A percentile compares a stretch with the other conserved stretches of the same genome.
Evolutionary conservation across 805 yeast genomes (phyloP).

Genomic region (Kregervanrija pseudodelftensis): DNA sequence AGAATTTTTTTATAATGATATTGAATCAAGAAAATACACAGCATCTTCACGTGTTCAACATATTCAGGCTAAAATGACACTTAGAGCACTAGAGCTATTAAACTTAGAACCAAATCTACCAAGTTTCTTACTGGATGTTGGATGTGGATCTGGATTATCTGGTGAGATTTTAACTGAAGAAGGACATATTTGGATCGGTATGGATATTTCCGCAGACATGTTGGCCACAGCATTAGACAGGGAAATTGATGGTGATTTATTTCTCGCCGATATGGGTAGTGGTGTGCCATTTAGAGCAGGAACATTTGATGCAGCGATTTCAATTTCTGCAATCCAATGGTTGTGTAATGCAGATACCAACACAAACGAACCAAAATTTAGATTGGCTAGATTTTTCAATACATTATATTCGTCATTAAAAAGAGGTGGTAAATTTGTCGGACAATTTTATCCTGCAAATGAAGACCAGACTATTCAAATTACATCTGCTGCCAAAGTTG

Average conservation of each 20-base stretch:
- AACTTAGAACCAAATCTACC: constrained; percentile 58
- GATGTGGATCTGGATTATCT: constrained; percentile 94
- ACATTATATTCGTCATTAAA: constrained; percentile 78
- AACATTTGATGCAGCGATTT: constrained; percentile 91
- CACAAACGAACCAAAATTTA: constrained; percentile 71
- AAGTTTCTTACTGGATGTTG: constrained; percentile 79
- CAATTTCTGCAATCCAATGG: constrained; percentile 96
- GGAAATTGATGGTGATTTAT: constrained; percentile 88
- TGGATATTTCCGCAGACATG: constrained; percentile 96
- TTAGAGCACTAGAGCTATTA: constrained; percentile 82
- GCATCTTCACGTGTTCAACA: constrained; percentile 94
- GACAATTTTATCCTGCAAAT: constrained; percentile 92
- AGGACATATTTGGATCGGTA: constrained; percentile 90
- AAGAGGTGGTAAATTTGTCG: constrained; percentile 95
- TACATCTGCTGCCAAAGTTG: constrained; percentile 76
- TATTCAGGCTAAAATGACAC: constrained; percentile 96
- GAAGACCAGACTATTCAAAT: constrained; percentile 79
- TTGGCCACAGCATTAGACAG: constrained; percentile 88
- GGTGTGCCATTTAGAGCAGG: constrained; percentile 97
- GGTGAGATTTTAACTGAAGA: constrained; percentile 94
- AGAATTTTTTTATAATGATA: constrained; percentile 86
- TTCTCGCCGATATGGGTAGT: constrained; percentile 85
- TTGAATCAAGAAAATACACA: constrained; percentile 86
- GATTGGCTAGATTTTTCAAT: constrained; percentile 78
- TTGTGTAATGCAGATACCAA: constrained; percentile 90